Percentiles rank a stretch among this genome's conserved stretches.
These are phyloP conservation scores for Pythium diclinum DNA, from an alignment of 352 stramenopile species.

Conservation along the genomic window DNA sequence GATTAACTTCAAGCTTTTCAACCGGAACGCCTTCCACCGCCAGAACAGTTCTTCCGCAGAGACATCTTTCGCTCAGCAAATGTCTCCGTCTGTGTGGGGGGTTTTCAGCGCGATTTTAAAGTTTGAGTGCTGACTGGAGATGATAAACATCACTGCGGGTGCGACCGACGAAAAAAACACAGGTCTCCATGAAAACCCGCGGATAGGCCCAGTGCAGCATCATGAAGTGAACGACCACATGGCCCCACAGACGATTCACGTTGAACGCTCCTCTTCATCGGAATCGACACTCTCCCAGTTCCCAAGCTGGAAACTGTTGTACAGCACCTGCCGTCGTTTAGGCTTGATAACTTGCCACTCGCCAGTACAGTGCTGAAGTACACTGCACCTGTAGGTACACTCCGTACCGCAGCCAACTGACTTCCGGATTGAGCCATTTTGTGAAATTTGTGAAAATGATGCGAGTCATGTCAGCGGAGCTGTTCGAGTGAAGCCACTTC, in stretches of 20 bases:
- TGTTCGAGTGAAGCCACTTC: not conserved
- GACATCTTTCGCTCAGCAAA: constrained; percentile 1
- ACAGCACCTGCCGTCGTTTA: too few relatives aligned
- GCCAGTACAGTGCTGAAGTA: too few relatives aligned
- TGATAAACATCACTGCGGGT: not conserved
- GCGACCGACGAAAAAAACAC: not conserved
- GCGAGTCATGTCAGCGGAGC: not conserved
- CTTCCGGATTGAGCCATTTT: not conserved
- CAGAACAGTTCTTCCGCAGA: not conserved
- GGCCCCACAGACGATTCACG: too few relatives aligned
- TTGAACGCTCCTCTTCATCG: too few relatives aligned
- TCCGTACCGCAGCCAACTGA: not conserved
- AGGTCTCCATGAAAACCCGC: not conserved
- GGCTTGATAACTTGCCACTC: too few relatives aligned
- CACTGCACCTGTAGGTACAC: too few relatives aligned
- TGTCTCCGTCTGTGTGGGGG: not conserved
- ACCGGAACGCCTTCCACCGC: not conserved
- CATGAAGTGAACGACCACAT: too few relatives aligned
- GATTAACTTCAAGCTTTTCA: not conserved
- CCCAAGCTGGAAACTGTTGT: too few relatives aligned
- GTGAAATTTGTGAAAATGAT: too few relatives aligned
- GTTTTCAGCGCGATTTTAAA: not conserved
- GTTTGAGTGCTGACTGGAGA: not conserved
- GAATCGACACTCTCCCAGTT: too few relatives aligned
- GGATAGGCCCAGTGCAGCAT: not conserved